These are phyloP conservation scores for Wallacemonas sp. DNA, from an alignment of 208 protist genomes.

Conservation along the genomic window DNA sequence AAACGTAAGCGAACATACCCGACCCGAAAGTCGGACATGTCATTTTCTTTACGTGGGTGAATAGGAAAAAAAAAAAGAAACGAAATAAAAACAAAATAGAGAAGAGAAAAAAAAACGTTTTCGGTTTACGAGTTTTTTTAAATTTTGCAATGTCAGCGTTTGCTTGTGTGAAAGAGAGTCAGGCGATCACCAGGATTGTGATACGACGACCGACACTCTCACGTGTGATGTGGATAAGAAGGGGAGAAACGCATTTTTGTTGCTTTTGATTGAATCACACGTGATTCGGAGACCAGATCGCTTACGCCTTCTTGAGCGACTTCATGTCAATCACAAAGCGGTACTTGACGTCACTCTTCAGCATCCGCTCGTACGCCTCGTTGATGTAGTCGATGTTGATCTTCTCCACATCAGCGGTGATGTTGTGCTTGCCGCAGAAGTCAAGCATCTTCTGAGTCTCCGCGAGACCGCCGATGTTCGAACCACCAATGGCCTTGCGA, in stretches of 20 bases:
- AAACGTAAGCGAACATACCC: no score
- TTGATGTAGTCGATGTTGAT: conserved; percentile 55
- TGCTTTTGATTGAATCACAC: no score
- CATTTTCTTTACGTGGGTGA: not conserved
- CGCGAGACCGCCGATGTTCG: conserved; percentile 48
- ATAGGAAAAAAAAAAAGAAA: not conserved
- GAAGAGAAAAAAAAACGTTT: conserved; percentile 8
- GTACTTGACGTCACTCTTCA: conserved; percentile 42
- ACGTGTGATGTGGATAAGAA: no score
- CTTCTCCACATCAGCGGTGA: conserved; percentile 40
- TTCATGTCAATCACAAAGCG: conserved; percentile 59
- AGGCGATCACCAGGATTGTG: no score
- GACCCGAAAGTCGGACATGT: not conserved
- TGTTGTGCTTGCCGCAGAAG: conserved; percentile 56
- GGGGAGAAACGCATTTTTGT: no score
- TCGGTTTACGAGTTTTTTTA: no score
- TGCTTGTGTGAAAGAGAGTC: no score
- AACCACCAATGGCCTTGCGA: conserved; percentile 32
- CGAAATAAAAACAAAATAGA: not conserved
- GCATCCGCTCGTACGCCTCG: conserved; percentile 41
- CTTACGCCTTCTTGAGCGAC: conserved; percentile 22
- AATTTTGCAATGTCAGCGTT: no score
- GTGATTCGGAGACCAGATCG: no score
- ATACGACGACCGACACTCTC: no score
- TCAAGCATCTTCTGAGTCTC: conserved; percentile 70